Base-by-base conservation (phyloP, 768 basidiomycete species). In the Chalciporus chontae region DNA sequence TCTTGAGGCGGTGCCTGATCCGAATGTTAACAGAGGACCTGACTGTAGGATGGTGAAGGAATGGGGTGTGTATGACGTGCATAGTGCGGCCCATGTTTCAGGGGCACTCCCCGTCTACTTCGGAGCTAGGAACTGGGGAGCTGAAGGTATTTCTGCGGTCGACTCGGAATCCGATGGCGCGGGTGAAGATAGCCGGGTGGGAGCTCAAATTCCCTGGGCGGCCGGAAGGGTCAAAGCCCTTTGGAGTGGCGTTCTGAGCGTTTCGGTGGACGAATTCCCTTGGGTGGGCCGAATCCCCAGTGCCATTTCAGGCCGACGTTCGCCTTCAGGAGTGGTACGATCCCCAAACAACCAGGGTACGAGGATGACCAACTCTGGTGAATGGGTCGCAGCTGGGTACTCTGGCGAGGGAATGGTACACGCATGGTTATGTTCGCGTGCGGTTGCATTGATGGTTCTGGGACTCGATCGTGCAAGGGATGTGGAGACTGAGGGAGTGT, bases 341-440 rank as follows among this genome's bases (percentile, higher is more conserved):
- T 53, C 36, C 18, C 52, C 45, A 24, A 55, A 50, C 34, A 42
- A 15, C 9, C 34, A 36, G 48, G 19, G 40, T 7, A 29, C 24
- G n/a, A 55, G 55, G 43, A 52, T 50, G 48, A 54, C 51, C 2
- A 48, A 58, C 18, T 65, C 82, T 0, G 85, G 84, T 15, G 86
- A 88, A 62, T 87, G 86, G 87, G 74, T 87, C 14, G 71, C 80
- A 14, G 85, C 82, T 11, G 86, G 84, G 4, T 88, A 83, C 60
- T 73, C 77, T 0, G 86, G 86, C 0, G 86, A 89, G 55, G 86
- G 86, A 2, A 86, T 87, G 85, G 78, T 78, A 4, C 78, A 85
- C 54, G 84, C 81, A 0, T 86, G 84, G 83, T 61, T 82, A 63
- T 74, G 80, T 48, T 77, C 80, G 4, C 73, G 75, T 48, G 81